Conservation (phyloP, 139 green algal genomes). For the Haematococcus lacustris region DNA sequence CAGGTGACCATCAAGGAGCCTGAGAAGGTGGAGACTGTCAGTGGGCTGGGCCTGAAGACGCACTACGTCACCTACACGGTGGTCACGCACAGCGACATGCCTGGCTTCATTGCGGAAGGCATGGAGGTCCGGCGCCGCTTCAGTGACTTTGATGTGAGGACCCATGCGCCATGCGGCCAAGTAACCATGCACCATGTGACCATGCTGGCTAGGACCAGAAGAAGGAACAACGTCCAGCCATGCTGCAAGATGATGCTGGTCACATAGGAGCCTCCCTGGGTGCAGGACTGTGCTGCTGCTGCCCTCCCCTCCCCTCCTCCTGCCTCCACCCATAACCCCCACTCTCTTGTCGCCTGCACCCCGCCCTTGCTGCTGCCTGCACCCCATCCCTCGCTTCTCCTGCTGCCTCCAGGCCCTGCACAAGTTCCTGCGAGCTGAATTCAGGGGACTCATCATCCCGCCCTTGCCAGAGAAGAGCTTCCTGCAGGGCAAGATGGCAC, state of each 20-base stretch:
- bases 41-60: conserved; percentile 16
- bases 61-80: conserved; percentile 26
- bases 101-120: conserved; percentile 13
- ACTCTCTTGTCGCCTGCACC: too few relatives aligned
- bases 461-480: conserved; percentile 84
- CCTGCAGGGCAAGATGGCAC: conserved; percentile 58
- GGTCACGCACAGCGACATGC: conserved; percentile 28
- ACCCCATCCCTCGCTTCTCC: too few relatives aligned
- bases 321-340: too few relatives aligned
- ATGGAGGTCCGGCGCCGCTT: conserved; percentile 66
- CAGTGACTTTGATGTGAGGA: conserved; percentile 78
- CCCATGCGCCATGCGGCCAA: too few relatives aligned
- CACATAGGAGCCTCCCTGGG: too few relatives aligned
- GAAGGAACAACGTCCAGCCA: too few relatives aligned
- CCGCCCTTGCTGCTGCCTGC: too few relatives aligned
- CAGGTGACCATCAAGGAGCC: conserved; percentile 1
- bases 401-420: conserved; percentile 48
- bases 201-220: too few relatives aligned
- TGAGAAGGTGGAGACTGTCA: conserved; percentile 12
- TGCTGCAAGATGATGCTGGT: too few relatives aligned
- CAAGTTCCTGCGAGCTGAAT: conserved; percentile 57
- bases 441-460: conserved; percentile 86
- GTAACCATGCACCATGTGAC: too few relatives aligned
- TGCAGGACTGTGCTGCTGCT: too few relatives aligned
- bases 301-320: too few relatives aligned